Evolutionary conservation across 2,329 filamentous ascomycete species (phyloP).

Genomic region (Phyllosticta paracitricarpa): DNA sequence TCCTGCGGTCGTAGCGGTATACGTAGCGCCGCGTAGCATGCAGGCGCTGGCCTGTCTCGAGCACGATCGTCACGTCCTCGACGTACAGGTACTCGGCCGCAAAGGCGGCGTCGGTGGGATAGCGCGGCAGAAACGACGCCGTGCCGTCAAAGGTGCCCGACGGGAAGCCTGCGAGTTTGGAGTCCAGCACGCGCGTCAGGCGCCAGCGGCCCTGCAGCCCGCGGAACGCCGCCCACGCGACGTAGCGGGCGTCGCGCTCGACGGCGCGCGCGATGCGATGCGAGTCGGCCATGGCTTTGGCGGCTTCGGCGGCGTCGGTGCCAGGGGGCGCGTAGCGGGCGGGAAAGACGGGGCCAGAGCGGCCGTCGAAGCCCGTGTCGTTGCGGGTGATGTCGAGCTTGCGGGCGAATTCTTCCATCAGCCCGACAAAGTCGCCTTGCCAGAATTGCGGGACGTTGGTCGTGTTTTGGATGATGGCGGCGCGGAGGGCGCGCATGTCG

Average conservation of each 20-base stretch:
- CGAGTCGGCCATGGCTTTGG: constrained; percentile 38
- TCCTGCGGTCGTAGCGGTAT: constrained; percentile 53
- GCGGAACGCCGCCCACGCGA: constrained; percentile 58
- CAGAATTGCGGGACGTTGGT: constrained; percentile 56
- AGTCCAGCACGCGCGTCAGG: constrained; percentile 48
- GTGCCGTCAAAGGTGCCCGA: constrained; percentile 57
- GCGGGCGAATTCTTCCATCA: constrained; percentile 61
- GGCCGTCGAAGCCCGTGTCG: constrained; percentile 31
- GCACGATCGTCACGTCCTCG: constrained; percentile 56
- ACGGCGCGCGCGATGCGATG: constrained; percentile 31
- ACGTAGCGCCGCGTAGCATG: constrained; percentile 57
- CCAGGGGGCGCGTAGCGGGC: constrained; percentile 20
- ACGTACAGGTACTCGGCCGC: constrained; percentile 54
- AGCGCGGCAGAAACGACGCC: constrained; percentile 52
- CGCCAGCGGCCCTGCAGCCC: constrained; percentile 62
- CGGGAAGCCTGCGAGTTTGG: constrained; percentile 49
- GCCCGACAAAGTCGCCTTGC: constrained; percentile 69
- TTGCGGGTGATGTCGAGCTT: constrained; percentile 44
- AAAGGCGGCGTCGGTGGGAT: constrained; percentile 34
- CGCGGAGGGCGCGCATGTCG: constrained; percentile 17
- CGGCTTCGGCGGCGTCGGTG: constrained; percentile 30
- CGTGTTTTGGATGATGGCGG: constrained; percentile 20
- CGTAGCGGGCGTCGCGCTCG: constrained; percentile 40
- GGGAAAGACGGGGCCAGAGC: constrained; percentile 37
- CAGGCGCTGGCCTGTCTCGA: constrained; percentile 45